phyloP scores from a whole-genome alignment of 83 land plant species.

The Thuja plicata region DNA sequence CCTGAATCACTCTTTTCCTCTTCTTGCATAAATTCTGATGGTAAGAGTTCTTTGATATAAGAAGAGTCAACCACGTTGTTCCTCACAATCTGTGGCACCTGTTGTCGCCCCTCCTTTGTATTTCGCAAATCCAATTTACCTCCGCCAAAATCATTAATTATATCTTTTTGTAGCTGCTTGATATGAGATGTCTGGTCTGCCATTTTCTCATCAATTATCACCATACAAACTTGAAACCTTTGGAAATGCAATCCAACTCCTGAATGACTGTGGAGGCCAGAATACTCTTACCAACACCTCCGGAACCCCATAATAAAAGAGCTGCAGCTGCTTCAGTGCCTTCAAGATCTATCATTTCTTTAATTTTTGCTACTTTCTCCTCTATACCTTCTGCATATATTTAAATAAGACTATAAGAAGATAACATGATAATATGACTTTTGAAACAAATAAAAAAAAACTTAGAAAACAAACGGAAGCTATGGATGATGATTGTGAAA shows the following conservation, averaged over 20 bases:
- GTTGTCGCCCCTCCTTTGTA: neutral
- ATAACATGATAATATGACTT: too few relatives aligned
- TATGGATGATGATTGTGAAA: too few relatives aligned
- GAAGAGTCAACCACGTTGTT: neutral
- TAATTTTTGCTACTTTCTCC: neutral
- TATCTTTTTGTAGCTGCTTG: neutral
- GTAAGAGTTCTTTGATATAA: neutral
- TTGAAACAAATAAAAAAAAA: too few relatives aligned
- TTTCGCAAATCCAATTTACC: neutral
- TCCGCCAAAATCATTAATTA: neutral
- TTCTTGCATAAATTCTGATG: neutral
- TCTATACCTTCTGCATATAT: neutral
- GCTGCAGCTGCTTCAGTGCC: neutral
- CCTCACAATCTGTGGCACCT: neutral
- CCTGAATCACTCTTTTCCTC: neutral
- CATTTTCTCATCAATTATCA: neutral
- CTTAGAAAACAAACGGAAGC: too few relatives aligned
- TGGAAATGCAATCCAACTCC: neutral
- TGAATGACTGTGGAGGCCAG: neutral
- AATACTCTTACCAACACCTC: neutral
- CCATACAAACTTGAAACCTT: neutral
- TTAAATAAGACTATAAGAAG: too few relatives aligned
- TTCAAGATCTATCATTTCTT: neutral
- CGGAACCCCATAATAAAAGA: neutral
- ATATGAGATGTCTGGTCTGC: neutral